Base-by-base conservation (phyloP, 2,329 filamentous ascomycete species). In the Cadophora malorum region DNA sequence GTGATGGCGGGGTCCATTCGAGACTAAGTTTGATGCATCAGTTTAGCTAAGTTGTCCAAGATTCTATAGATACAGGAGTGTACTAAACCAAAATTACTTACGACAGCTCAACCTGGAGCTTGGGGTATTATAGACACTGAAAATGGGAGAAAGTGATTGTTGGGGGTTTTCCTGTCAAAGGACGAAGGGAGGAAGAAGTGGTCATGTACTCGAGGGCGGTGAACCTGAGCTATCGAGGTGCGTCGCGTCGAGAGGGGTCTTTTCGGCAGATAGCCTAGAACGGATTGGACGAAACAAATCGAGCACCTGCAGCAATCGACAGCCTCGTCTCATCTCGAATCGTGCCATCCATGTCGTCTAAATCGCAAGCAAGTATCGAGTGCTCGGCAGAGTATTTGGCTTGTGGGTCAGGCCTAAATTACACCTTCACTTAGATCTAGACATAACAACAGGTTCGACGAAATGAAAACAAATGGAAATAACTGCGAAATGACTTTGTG, bases 1-100 rank as follows among this genome's bases (percentile, higher is more conserved):
- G 80, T 73, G 71, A 89, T 79, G 68, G 77, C 71, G 73, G 81
- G 79, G 75, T 86, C 82, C 75, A 77, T 77, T 52, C 4, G 23
- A 12, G 38, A 16, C 58, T 61, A 14, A 23, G 21, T 12, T 12
- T n/a, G 23, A 41, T 41, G 38, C 28, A 28, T 28, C 28, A 47
- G n/a, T 45, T 61, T 61, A 61, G 58, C 25, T 31, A 45, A 2
- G n/a, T 4, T 38, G 33, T 33, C 16, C n/a, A 23, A 38, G 41
- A 19, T 38, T 38, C 16, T 45, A 12, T 45, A 38, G 12, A 45
- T 45, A 38, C 12, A 38, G 12, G 41, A 45, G 14, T 45, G 8
- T 45, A 45, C 4, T 5, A 16, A 45, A 45, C 4, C 16, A 16
- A 33, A 31, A 58, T 35, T 4, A 35, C 55, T 38, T 58, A 58